A percentile compares a stretch with the other conserved stretches of the same genome.
Conservation (phyloP, 2,329 filamentous ascomycete species). For the Macrophomina pseudophaseolina region DNA sequence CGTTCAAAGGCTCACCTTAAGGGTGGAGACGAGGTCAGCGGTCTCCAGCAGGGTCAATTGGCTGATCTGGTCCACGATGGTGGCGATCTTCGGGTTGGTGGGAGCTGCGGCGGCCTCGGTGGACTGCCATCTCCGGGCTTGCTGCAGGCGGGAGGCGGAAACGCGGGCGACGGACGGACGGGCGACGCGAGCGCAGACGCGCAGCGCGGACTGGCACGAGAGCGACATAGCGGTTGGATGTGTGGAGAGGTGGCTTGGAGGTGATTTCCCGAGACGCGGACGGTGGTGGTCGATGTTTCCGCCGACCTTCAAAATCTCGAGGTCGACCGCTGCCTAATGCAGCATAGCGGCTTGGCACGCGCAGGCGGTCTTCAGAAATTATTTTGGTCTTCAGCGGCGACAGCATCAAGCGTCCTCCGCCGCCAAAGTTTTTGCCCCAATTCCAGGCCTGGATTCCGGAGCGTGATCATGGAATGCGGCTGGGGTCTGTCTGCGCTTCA, state of each 20-base stretch:
- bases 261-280: conserved; percentile 8
- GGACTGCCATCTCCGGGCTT: conserved; percentile 81
- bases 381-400: conserved; percentile 6
- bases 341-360: conserved; percentile 36
- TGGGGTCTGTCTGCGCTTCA: conserved; percentile 29
- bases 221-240: conserved; percentile 48
- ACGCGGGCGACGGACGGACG: conserved; percentile 36
- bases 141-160: conserved; percentile 43
- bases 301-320: conserved; percentile 32
- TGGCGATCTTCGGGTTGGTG: conserved; percentile 86
- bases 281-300: conserved; percentile 23
- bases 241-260: conserved; percentile 28
- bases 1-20: conserved; percentile 73
- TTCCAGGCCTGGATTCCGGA: conserved; percentile 1
- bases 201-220: conserved; percentile 49
- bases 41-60: conserved; percentile 97
- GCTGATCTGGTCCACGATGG: conserved; percentile 98
- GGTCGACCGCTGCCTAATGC: conserved; percentile 27
- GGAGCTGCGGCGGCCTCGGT: conserved; percentile 69
- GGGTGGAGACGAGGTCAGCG: conserved; percentile 87
- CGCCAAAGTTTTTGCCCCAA: conserved; percentile 2
- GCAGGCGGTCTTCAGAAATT: conserved; percentile 28
- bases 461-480: conserved; percentile 24
- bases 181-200: conserved; percentile 50
- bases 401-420: conserved; percentile 28